Percentiles rank a stretch among this genome's conserved stretches.
Evolutionary conservation across 2,329 filamentous ascomycete species (phyloP).

Genomic region (Sporothrix humicola): DNA sequence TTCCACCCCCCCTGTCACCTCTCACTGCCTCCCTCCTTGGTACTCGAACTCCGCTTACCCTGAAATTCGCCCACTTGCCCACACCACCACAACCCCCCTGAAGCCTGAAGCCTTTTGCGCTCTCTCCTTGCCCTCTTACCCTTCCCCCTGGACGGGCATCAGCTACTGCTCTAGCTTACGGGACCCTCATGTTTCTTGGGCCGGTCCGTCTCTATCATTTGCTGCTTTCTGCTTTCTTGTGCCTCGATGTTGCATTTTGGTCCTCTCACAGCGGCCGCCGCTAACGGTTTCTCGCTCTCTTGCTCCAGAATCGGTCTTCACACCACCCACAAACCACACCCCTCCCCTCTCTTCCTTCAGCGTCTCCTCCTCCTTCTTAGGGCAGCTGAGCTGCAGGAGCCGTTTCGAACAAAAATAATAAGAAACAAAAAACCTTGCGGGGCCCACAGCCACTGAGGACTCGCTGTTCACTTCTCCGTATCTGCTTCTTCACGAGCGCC

Average conservation of each 20-base stretch:
- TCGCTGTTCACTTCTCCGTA: constrained; percentile 22
- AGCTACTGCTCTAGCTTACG: constrained; percentile 30
- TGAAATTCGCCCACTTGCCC: constrained; percentile 16
- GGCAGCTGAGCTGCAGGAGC: constrained; percentile 38
- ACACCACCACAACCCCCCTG: constrained; percentile 10
- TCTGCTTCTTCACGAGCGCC: constrained; percentile 23
- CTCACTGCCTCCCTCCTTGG: constrained; percentile 13
- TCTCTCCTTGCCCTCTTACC: constrained; percentile 5
- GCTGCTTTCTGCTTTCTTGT: constrained; percentile 15
- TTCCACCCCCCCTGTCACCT: constrained; percentile 22
- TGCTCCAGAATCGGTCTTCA: constrained; percentile 30
- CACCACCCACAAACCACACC: constrained; percentile 8
- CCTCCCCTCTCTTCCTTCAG: constrained; percentile 17
- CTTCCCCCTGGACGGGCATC: constrained; percentile 16
- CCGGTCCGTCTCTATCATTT: constrained; percentile 7
- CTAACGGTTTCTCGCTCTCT: constrained; percentile 24
- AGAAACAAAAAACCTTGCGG: constrained; percentile 20
- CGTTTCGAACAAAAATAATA: constrained; percentile 33
- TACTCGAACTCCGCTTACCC: constrained; percentile 21
- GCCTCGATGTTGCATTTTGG: constrained; percentile 26
- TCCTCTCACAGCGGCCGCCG: constrained; percentile 12
- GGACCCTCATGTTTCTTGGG: constrained; percentile 23
- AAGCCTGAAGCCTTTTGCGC: neutral
- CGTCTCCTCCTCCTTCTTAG: constrained; percentile 32
- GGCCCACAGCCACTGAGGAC: constrained; percentile 6